Percentiles rank a stretch among this genome's conserved stretches.
Evolutionary conservation across 2,329 filamentous ascomycete species (phyloP).

Genomic region (Venturia oleaginea): DNA sequence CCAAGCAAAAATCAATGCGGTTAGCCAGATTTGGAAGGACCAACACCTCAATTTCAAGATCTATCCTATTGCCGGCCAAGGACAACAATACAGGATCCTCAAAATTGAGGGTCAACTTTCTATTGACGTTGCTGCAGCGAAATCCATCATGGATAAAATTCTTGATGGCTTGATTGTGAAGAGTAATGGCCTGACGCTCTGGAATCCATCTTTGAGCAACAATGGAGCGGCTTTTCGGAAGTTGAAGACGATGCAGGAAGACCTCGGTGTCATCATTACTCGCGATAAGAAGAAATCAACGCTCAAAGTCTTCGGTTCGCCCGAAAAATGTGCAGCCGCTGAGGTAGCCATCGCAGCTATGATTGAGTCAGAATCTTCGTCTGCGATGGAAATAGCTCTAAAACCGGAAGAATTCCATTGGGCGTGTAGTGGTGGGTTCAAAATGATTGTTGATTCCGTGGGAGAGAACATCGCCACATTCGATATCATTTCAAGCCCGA

Average conservation of each 20-base stretch:
- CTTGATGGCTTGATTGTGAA: not conserved
- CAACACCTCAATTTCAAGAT: not conserved
- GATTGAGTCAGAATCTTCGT: constrained; percentile 12
- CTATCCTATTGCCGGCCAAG: not conserved
- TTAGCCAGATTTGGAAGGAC: not conserved
- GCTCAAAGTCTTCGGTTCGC: constrained; percentile 24
- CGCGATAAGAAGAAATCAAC: constrained; percentile 23
- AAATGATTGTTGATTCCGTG: constrained; percentile 20
- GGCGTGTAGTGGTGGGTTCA: constrained; percentile 28
- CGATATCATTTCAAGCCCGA: constrained; percentile 25
- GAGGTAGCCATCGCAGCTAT: constrained; percentile 16
- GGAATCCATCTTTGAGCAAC: not conserved
- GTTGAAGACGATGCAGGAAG: constrained; percentile 15
- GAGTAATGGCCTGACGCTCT: not conserved
- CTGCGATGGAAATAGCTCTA: constrained; percentile 22
- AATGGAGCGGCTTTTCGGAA: constrained; percentile 13
- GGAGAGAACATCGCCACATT: constrained; percentile 24
- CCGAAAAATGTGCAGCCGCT: constrained; percentile 16
- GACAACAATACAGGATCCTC: not conserved
- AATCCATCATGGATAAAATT: not conserved
- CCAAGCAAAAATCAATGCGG: not conserved
- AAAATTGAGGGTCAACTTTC: not conserved
- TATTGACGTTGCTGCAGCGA: not conserved
- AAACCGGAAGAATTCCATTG: constrained; percentile 21
- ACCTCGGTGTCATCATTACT: constrained; percentile 22